Percentiles rank a stretch among this genome's conserved stretches.
Conservation (phyloP, 2,329 filamentous ascomycete species). For the Alternaria sp. region DNA sequence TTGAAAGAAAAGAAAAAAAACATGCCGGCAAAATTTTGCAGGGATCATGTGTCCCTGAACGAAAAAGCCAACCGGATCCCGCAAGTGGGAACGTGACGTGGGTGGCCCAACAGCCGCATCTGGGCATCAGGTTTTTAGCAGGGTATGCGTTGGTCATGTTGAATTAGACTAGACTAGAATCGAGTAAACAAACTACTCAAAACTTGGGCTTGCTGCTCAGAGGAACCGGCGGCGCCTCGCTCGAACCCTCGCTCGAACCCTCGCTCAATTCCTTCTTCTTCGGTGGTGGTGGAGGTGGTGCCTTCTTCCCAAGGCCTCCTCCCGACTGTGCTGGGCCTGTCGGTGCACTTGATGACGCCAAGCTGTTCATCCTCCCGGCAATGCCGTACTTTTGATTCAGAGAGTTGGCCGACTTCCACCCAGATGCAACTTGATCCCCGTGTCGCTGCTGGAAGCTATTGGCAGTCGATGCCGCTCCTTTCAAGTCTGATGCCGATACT, state of each 20-base stretch:
- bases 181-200: neutral
- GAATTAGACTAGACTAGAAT: neutral
- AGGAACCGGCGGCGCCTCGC: slow-evolving; percentile 64
- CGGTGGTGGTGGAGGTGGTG: slow-evolving; percentile 66
- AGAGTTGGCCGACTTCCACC: slow-evolving; percentile 64
- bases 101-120: slow-evolving; percentile 6
- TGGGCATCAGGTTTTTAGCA: slow-evolving; percentile 3
- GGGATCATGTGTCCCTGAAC: slow-evolving; percentile 11
- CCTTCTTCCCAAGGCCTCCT: slow-evolving; percentile 58
- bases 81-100: slow-evolving; percentile 5
- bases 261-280: slow-evolving; percentile 63
- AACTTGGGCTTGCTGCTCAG: slow-evolving; percentile 64
- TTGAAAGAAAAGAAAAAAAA: neutral
- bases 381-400: slow-evolving; percentile 70
- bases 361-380: slow-evolving; percentile 59
- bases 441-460: slow-evolving; percentile 76
- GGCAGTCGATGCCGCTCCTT: slow-evolving; percentile 66
- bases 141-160: neutral
- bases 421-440: slow-evolving; percentile 71
- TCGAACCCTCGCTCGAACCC: slow-evolving; percentile 43
- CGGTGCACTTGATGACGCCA: slow-evolving; percentile 35
- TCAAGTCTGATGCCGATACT: slow-evolving; percentile 67
- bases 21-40: slow-evolving; percentile 7
- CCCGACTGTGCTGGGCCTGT: slow-evolving; percentile 40
- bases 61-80: slow-evolving; percentile 4